These are phyloP conservation scores for Botrytis squamosa DNA, from an alignment of 2,329 filamentous ascomycete genomes.

Conservation along the genomic window DNA sequence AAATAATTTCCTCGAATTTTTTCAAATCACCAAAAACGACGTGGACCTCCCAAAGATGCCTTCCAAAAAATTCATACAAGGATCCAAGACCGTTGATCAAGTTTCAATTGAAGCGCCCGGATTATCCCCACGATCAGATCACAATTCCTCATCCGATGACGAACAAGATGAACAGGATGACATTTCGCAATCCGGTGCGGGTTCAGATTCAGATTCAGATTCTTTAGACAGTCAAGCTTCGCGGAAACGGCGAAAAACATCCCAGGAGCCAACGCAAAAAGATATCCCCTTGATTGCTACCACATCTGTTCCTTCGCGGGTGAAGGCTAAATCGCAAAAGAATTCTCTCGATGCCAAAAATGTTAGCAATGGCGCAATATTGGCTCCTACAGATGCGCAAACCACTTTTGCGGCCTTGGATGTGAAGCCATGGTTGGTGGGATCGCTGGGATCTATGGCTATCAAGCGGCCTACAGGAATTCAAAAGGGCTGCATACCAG, in stretches of 20 bases:
- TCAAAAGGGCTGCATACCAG: slow-evolving; percentile 88
- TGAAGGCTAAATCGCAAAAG: slow-evolving; percentile 28
- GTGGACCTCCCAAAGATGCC: neutral
- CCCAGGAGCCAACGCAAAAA: slow-evolving; percentile 26
- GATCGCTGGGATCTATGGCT: slow-evolving; percentile 72
- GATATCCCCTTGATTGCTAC: slow-evolving; percentile 26
- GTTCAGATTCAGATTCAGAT: slow-evolving; percentile 30
- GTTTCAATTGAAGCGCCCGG: slow-evolving; percentile 16
- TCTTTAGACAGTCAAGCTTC: slow-evolving; percentile 37
- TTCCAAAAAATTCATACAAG: neutral
- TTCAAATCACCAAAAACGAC: neutral
- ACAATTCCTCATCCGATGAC: slow-evolving; percentile 17
- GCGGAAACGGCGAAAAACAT: slow-evolving; percentile 37
- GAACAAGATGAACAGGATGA: slow-evolving; percentile 6
- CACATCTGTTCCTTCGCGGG: slow-evolving; percentile 36
- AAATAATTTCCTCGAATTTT: slow-evolving; percentile 1
- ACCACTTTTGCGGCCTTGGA: slow-evolving; percentile 69
- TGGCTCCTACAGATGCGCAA: slow-evolving; percentile 55
- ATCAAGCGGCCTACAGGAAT: slow-evolving; percentile 90
- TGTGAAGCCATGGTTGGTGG: slow-evolving; percentile 83
- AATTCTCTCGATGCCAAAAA: slow-evolving; percentile 6
- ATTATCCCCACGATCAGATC: slow-evolving; percentile 8
- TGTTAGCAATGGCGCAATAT: slow-evolving; percentile 38
- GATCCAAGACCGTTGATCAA: slow-evolving; percentile 11
- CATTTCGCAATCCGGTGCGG: neutral